These are phyloP conservation scores for Dactylellina cionopaga DNA, from an alignment of 2,329 filamentous ascomycete genomes.

Conservation along the genomic window DNA sequence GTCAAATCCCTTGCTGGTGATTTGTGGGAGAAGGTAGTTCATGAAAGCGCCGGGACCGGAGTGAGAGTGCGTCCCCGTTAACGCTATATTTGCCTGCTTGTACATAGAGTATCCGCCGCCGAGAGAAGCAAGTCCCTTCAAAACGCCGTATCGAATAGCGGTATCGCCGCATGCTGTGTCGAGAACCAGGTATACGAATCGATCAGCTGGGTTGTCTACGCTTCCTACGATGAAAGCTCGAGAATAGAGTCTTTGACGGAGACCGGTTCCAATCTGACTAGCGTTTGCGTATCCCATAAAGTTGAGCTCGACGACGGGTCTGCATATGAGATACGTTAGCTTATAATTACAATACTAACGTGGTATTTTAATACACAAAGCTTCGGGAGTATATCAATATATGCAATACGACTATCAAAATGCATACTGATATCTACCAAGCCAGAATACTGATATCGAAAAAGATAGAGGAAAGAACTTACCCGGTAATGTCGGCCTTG, in stretches of 20 bases:
- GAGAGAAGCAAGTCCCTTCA: slow-evolving; percentile 75
- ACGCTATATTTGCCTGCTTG: slow-evolving; percentile 80
- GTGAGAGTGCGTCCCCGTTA: slow-evolving; percentile 93
- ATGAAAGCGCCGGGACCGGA: slow-evolving; percentile 91
- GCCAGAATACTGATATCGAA: neutral
- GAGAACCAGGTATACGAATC: slow-evolving; percentile 86
- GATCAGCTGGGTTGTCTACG: slow-evolving; percentile 71
- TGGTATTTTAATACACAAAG: too few relatives aligned
- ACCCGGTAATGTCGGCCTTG: slow-evolving; percentile 76
- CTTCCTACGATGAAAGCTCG: slow-evolving; percentile 88
- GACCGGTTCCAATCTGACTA: slow-evolving; percentile 81
- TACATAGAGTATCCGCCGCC: slow-evolving; percentile 76
- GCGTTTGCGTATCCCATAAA: slow-evolving; percentile 91
- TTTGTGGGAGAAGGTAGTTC: slow-evolving; percentile 91
- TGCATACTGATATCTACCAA: too few relatives aligned
- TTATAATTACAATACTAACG: too few relatives aligned
- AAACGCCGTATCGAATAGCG: slow-evolving; percentile 84
- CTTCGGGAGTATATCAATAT: too few relatives aligned
- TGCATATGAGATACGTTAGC: slow-evolving; percentile 27
- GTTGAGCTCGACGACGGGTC: slow-evolving; percentile 83
- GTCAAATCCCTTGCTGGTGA: slow-evolving; percentile 86
- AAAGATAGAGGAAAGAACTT: neutral
- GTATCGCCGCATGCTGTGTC: slow-evolving; percentile 91
- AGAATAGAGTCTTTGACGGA: slow-evolving; percentile 87
- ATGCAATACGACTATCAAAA: too few relatives aligned